Conservation (phyloP, 1,139 yeast genomes). For the Nadsonia starkeyi-henricii region DNA sequence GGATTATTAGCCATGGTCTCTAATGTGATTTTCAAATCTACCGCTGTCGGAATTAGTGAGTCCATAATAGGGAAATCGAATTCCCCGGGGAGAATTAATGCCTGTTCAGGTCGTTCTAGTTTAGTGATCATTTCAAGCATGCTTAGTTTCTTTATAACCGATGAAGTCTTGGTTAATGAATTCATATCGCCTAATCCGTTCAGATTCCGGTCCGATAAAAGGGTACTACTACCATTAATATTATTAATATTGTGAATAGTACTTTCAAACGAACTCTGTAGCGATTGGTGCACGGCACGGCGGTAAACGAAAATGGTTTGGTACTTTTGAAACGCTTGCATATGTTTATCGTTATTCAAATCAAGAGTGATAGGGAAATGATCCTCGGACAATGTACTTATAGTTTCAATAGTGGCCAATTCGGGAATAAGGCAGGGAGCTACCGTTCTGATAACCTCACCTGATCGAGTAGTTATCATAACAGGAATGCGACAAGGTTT, state of each 20-base stretch:
- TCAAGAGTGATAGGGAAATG: conserved; percentile 34
- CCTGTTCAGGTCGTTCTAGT: conserved; percentile 8
- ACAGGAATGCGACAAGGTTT: conserved; percentile 32
- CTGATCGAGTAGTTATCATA: conserved; percentile 31
- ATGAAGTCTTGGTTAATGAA: conserved; percentile 5
- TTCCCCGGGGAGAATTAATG: conserved; percentile 2
- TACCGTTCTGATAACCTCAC: conserved; percentile 20
- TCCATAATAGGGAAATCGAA: conserved; percentile 2
- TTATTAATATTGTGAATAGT: not conserved
- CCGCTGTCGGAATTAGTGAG: conserved; percentile 30
- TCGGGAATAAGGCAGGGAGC: conserved; percentile 66
- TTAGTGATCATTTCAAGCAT: conserved; percentile 7
- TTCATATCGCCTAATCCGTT: conserved; percentile 2
- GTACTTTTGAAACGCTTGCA: conserved; percentile 9
- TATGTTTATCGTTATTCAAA: conserved; percentile 15
- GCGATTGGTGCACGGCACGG: not conserved
- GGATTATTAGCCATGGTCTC: conserved; percentile 34
- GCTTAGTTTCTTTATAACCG: conserved; percentile 5
- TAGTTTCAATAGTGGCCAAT: conserved; percentile 32
- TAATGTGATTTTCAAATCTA: conserved; percentile 43
- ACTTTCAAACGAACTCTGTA: not conserved
- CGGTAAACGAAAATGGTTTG: conserved; percentile 8
- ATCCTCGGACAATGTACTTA: conserved; percentile 31
- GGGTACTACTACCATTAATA: not conserved
- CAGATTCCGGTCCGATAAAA: conserved; percentile 4